Evolutionary conservation across 1,284 basidiomycete genomes (phyloP).

Genomic region (Mycena sp.): DNA sequence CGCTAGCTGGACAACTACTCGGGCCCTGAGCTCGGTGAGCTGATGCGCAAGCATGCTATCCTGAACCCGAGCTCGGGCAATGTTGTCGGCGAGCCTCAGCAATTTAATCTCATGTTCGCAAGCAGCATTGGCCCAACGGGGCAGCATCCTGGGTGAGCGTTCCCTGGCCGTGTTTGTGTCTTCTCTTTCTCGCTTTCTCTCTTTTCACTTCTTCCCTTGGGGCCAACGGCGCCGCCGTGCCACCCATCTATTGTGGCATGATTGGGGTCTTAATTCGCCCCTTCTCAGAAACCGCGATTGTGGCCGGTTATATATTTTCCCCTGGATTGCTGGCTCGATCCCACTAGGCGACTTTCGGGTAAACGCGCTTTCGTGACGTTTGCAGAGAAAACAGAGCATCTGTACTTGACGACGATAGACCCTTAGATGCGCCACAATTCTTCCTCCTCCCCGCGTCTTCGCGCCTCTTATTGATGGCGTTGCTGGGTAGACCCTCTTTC

Average conservation of each 20-base stretch:
- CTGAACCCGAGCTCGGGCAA: slow-evolving; percentile 94
- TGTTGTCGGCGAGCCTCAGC: slow-evolving; percentile 75
- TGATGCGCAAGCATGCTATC: slow-evolving; percentile 88
- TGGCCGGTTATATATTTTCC: too few relatives aligned
- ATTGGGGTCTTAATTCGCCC: background rate
- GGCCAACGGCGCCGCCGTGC: background rate
- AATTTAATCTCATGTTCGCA: slow-evolving; percentile 99
- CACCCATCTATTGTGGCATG: background rate
- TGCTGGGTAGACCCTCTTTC: too few relatives aligned
- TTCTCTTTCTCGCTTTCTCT: background rate
- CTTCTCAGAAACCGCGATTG: too few relatives aligned
- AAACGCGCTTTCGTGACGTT: too few relatives aligned
- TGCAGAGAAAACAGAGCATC: too few relatives aligned
- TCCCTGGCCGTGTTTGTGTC: background rate
- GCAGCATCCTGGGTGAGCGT: slow-evolving; percentile 87
- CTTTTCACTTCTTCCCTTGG: background rate
- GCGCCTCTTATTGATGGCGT: too few relatives aligned
- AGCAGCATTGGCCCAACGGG: slow-evolving; percentile 98
- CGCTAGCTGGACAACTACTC: slow-evolving; percentile 95
- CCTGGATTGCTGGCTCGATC: too few relatives aligned
- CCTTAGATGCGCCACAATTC: too few relatives aligned
- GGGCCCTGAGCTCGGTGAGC: slow-evolving; percentile 88
- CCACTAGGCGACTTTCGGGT: too few relatives aligned
- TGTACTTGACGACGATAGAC: too few relatives aligned
- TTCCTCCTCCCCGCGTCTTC: too few relatives aligned